These are phyloP conservation scores for Paspalum notatum DNA, from an alignment of 176 grass and related monocot species.

Conservation along the genomic window DNA sequence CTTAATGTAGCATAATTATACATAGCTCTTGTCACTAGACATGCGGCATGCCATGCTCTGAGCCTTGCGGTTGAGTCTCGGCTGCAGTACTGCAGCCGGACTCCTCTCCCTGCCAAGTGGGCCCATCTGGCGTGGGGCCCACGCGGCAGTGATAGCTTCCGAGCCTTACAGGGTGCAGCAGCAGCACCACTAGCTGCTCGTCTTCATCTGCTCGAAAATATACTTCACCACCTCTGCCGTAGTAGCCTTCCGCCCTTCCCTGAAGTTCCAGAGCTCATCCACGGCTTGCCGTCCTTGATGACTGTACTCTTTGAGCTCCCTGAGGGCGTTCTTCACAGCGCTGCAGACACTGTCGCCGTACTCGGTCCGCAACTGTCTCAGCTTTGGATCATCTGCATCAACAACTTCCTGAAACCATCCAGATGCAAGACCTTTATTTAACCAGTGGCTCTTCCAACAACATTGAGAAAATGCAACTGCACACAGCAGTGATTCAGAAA, in stretches of 20 bases:
- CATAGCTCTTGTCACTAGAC: background rate
- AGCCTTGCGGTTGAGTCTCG: no score
- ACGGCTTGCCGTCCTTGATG: background rate
- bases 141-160: no score
- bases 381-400: constrained; percentile 38
- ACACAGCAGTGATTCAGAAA: constrained; percentile 22
- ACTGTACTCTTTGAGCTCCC: constrained; percentile 35
- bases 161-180: no score
- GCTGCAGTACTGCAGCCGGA: no score
- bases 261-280: constrained; percentile 38
- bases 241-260: constrained; percentile 18
- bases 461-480: constrained; percentile 13
- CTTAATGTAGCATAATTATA: background rate
- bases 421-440: background rate
- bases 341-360: background rate
- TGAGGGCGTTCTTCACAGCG: constrained; percentile 20
- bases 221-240: constrained; percentile 2
- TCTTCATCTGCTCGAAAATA: constrained; percentile 19
- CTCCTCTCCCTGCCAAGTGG: no score
- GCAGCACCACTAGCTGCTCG: background rate
- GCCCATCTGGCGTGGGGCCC: no score
- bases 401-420: constrained; percentile 36
- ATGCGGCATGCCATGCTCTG: no score
- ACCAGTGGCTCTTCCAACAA: background rate
- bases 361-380: background rate